Percentiles rank a stretch among this genome's conserved stretches.
Conservation (phyloP, 345 rosid genomes). For the Trapa incisa region DNA sequence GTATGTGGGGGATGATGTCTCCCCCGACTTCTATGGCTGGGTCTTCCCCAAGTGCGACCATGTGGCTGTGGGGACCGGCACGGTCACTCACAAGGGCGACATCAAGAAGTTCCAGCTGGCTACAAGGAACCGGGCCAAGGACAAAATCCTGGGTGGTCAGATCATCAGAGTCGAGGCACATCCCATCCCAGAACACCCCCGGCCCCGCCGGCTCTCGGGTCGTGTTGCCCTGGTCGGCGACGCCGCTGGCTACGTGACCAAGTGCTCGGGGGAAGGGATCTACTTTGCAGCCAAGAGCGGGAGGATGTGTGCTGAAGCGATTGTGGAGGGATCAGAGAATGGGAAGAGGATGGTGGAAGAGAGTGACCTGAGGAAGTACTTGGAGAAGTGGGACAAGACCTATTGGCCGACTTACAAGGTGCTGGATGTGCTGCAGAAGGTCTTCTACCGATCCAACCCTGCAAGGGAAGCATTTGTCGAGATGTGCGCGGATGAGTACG, state of each 20-base stretch:
- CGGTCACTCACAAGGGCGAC: constrained; percentile 86
- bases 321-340: constrained; percentile 63
- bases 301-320: constrained; percentile 90
- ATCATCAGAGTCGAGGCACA: constrained; percentile 89
- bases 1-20: constrained; percentile 93
- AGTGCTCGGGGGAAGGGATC: constrained; percentile 87
- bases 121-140: constrained; percentile 74
- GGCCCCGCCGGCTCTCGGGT: constrained; percentile 52
- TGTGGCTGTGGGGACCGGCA: constrained; percentile 90
- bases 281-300: constrained; percentile 94
- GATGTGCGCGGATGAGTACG: constrained; percentile 84
- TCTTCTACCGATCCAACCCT: constrained; percentile 76
- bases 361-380: constrained; percentile 71
- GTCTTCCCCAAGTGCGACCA: constrained; percentile 98
- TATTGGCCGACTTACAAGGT: constrained; percentile 94
- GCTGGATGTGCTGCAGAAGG: constrained; percentile 72
- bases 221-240: constrained; percentile 80
- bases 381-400: constrained; percentile 94
- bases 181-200: constrained; percentile 82
- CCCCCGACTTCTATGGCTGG: constrained; percentile 94
- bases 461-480: constrained; percentile 92
- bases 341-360: constrained; percentile 87
- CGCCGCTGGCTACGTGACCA: constrained; percentile 87
- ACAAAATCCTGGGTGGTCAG: constrained; percentile 82
- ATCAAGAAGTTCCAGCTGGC: constrained; percentile 86